Evolutionary conservation across 169 alveolate genomes (phyloP).

Genomic region (Babesia caballi): DNA sequence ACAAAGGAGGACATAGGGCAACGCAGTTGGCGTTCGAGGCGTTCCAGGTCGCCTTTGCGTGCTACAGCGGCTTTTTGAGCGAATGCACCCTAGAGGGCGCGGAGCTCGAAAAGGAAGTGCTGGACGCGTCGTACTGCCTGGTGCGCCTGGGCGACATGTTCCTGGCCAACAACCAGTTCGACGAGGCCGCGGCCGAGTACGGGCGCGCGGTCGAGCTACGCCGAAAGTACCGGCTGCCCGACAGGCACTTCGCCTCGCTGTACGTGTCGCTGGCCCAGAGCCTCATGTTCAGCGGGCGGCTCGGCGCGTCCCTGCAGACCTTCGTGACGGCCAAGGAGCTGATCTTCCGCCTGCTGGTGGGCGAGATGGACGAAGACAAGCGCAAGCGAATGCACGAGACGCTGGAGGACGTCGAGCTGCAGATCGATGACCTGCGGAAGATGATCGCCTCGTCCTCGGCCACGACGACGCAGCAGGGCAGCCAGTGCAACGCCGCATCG

Average conservation of each 20-base stretch:
- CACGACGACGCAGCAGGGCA: conserved; percentile 16
- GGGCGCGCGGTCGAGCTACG: conserved; percentile 55
- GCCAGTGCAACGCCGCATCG: conserved; percentile 63
- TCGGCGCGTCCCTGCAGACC: conserved; percentile 29
- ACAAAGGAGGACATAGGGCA: not conserved
- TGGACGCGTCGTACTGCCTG: conserved; percentile 65
- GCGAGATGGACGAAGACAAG: conserved; percentile 12
- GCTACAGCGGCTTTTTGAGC: conserved; percentile 20
- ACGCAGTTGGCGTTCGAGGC: conserved; percentile 59
- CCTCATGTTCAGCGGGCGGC: conserved; percentile 57
- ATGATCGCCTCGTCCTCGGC: conserved; percentile 19
- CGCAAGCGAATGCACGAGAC: conserved; percentile 29
- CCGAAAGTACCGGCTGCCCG: conserved; percentile 21
- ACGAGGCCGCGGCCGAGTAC: conserved; percentile 54
- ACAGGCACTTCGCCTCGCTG: conserved; percentile 41
- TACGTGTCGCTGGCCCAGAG: conserved; percentile 66
- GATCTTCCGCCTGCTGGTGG: conserved; percentile 17
- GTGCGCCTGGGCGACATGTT: conserved; percentile 63
- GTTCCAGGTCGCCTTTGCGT: conserved; percentile 50
- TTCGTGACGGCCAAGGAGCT: conserved; percentile 26
- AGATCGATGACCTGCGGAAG: conserved; percentile 51
- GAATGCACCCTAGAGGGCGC: not conserved
- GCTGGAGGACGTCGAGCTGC: conserved; percentile 53
- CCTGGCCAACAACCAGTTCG: conserved; percentile 56
- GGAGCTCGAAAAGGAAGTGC: conserved; percentile 40